Base-by-base conservation (phyloP, 2,329 filamentous ascomycete genomes). In the Fusarium nygamai region DNA sequence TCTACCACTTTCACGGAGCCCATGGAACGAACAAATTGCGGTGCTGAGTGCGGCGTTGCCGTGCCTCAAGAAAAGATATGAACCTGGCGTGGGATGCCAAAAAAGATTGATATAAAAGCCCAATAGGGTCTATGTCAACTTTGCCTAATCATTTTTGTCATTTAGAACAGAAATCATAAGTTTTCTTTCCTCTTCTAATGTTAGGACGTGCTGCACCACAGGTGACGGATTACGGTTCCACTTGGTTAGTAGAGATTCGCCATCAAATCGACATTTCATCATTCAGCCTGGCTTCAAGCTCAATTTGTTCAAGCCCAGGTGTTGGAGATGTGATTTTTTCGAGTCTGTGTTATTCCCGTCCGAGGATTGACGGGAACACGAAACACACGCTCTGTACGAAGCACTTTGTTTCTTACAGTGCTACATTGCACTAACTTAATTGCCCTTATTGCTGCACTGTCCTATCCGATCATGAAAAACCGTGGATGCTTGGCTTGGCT, bases 191-290 rank as follows among this genome's bases (percentile, higher is more conserved):
- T 53, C 50, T 19, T 36, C 31, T 36, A 29, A 48, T 9, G 20
- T 29, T 22, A 36, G 31, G 47, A 24, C 19, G 19, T 53, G 31
- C n/a, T 36, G 19, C 48, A 53, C 48, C 31, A 36, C 50, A 36
- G 41, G 44, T 64, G 41, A 66, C 47, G 60, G 41, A 33, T 39
- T 39, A 27, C 27, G 41, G 46, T 50, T 69, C 69, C 73, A 72
- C 68, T 62, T 50, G 14, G 53, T 64, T 39, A 16, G 57, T 47
- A 39, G 59, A 39, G 47, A 66, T 60, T 54, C 39, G 39, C 60
- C 60, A 57, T 69, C 56, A 68, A 60, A 61, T 74, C 46, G 47
- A 76, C 61, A 61, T 75, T 76, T 74, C 72, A 74, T 65, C 63
- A 60, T 69, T 51, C 57, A 71, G 57, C 64, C 51, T 61, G 53